Percentiles rank a stretch among this genome's conserved stretches.
Conservation (phyloP, 768 basidiomycete genomes). For the Xerocomellus intermedius region DNA sequence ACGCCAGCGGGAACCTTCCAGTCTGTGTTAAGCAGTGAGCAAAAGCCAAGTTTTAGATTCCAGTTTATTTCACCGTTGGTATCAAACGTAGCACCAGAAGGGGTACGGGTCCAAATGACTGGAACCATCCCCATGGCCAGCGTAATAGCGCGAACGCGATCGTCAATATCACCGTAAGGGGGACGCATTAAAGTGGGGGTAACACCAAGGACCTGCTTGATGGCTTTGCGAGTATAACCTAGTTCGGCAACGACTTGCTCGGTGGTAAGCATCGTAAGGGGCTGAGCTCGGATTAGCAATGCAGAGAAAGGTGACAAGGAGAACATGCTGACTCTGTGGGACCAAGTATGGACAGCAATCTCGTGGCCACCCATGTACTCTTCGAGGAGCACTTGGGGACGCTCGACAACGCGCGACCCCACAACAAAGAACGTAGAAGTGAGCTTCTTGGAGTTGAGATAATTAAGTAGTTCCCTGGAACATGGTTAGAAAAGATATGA, state of each 20-base stretch:
- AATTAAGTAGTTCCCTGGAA: conserved; percentile 65
- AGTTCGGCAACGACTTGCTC: conserved; percentile 90
- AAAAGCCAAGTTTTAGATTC: not conserved
- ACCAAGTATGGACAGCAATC: conserved; percentile 89
- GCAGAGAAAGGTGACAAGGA: not conserved
- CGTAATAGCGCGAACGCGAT: conserved; percentile 88
- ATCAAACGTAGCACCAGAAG: conserved; percentile 57
- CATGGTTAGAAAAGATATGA: not conserved
- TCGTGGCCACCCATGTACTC: conserved; percentile 82
- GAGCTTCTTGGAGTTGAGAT: conserved; percentile 60
- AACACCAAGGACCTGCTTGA: conserved; percentile 72
- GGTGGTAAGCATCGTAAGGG: conserved; percentile 68
- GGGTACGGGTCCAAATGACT: conserved; percentile 82
- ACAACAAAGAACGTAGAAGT: conserved; percentile 90
- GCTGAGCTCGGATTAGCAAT: conserved; percentile 36
- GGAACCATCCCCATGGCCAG: conserved; percentile 90
- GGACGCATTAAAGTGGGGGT: conserved; percentile 79
- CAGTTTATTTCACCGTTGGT: conserved; percentile 55
- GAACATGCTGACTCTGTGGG: conserved; percentile 55
- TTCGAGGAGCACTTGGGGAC: conserved; percentile 70
- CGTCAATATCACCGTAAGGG: conserved; percentile 86
- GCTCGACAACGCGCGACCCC: conserved; percentile 79
- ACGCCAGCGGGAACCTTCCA: conserved; percentile 83
- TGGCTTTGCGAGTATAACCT: conserved; percentile 87
- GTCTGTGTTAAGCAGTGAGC: conserved; percentile 43